Conservation (phyloP, 176 grass and related monocot genomes). For the Ensete ventricosum region DNA sequence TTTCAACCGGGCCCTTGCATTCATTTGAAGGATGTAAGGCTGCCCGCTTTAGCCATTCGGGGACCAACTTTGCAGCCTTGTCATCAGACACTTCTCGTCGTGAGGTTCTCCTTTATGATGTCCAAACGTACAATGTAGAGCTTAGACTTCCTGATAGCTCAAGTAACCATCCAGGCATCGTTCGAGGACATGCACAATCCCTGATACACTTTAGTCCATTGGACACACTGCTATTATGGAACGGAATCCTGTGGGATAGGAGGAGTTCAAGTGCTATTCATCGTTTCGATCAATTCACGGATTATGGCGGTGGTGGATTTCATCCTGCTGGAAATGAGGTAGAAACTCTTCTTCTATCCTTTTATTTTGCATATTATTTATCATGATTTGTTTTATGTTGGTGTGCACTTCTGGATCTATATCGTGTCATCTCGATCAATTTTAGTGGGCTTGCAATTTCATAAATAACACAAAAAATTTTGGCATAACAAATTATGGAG, state of each 20-base stretch:
- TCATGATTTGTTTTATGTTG: not conserved
- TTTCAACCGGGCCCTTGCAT: conserved; percentile 61
- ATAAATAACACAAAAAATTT: too few species aligned
- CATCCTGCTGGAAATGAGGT: conserved; percentile 98
- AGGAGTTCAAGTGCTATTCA: conserved; percentile 43
- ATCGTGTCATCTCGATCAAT: too few species aligned
- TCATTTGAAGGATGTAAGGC: conserved; percentile 83
- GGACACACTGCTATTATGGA: conserved; percentile 82
- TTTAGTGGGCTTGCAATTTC: too few species aligned
- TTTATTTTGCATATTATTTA: not conserved
- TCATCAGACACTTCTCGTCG: conserved; percentile 40
- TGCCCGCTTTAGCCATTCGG: conserved; percentile 75
- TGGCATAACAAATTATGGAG: too few species aligned
- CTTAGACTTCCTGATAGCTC: conserved; percentile 52
- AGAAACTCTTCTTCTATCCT: not conserved
- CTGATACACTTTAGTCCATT: conserved; percentile 93
- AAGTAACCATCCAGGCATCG: conserved; percentile 36
- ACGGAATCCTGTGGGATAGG: conserved; percentile 84
- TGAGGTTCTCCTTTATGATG: conserved; percentile 77
- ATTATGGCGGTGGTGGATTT: conserved; percentile 89
- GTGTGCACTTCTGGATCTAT: too few species aligned
- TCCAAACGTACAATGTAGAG: conserved; percentile 52
- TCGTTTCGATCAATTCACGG: conserved; percentile 96
- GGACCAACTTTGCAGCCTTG: conserved; percentile 56
- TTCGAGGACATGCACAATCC: conserved; percentile 43